These are phyloP conservation scores for Batkoa obscura DNA, from an alignment of 371 early-diverging fungal genomes.

Conservation along the genomic window DNA sequence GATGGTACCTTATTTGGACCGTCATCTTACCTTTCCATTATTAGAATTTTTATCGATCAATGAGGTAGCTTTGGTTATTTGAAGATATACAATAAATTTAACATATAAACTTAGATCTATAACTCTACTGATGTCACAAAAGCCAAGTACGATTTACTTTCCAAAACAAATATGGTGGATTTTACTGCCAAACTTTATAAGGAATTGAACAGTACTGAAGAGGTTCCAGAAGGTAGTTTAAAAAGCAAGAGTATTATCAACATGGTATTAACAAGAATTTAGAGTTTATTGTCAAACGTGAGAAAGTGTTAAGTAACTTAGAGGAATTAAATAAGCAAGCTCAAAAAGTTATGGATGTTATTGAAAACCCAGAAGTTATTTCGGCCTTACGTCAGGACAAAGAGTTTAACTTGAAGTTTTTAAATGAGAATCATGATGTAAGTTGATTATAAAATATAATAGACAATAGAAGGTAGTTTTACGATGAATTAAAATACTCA, in stretches of 20 bases:
- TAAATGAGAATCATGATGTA: slow-evolving; percentile 67
- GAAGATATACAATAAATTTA: neutral
- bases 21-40: slow-evolving; percentile 76
- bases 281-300: slow-evolving; percentile 55
- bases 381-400: slow-evolving; percentile 79
- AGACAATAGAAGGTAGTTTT: too few species aligned
- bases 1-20: slow-evolving; percentile 77
- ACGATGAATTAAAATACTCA: neutral
- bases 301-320: slow-evolving; percentile 45
- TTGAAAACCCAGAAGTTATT: slow-evolving; percentile 79
- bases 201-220: slow-evolving; percentile 45
- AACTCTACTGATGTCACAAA: slow-evolving; percentile 43
- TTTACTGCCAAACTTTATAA: slow-evolving; percentile 61
- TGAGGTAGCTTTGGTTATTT: slow-evolving; percentile 18
- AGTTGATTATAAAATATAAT: slow-evolving; percentile 1
- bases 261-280: slow-evolving; percentile 4
- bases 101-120: slow-evolving; percentile 38
- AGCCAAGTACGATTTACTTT: slow-evolving; percentile 73
- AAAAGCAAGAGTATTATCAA: slow-evolving; percentile 6
- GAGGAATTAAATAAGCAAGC: slow-evolving; percentile 52
- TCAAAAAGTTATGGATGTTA: slow-evolving; percentile 66
- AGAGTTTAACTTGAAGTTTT: slow-evolving; percentile 59
- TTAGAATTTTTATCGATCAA: slow-evolving; percentile 66
- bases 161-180: slow-evolving; percentile 83
- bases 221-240: slow-evolving; percentile 36